Base-by-base conservation (phyloP, 306 rosid genomes). In the Trichosanthes truncata region DNA sequence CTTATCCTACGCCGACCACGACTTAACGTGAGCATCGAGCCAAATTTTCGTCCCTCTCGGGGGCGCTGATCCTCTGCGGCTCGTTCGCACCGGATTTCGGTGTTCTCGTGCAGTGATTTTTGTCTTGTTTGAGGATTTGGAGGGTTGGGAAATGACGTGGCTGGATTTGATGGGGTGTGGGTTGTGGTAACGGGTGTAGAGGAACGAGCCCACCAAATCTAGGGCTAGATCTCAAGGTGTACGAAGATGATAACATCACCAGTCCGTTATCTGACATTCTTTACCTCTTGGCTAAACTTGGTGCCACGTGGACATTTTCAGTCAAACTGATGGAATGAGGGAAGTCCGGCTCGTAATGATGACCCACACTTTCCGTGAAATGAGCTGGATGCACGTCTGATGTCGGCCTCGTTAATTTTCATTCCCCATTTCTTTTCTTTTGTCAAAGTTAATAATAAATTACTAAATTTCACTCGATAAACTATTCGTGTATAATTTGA, bases 181-280 rank as follows among this genome's bases (percentile, higher is more conserved):
- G 12, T 38, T 67, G 52, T 25, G 40, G 55, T 11, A 40, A 41
- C 53, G 56, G 40, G 77, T 20, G 82, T 43, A 80, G 8, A 23
- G 53, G 35, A 79, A 29, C 0, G 2, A 12, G 33, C 41, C 31
- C 74, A 33, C 38, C 15, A 79, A 79, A 85, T 85, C 87, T 82
- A 79, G 36, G 79, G 79, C 23, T 82, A 67, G 85, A 85, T 85
- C 78, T 76, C 14, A 21, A 76, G 75, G 53, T 40, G 86, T 79
- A 79, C 80, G 46, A 17, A 9, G 80, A 26, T 7, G 60, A 79
- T 73, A 72, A 41, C 48, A 40, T 43, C 56, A 46, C 51, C 68
- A 18, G 67, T 43, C 62, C 61, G 72, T 57, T 45, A 40, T 25
- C 72, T 59, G 46, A 78, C 55, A 57, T 59, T 61, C 72, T 40